A percentile compares a stretch with the other conserved stretches of the same genome.
phyloP scores from a whole-genome alignment of 2,329 filamentous ascomycete species.

The Claviceps africana region DNA sequence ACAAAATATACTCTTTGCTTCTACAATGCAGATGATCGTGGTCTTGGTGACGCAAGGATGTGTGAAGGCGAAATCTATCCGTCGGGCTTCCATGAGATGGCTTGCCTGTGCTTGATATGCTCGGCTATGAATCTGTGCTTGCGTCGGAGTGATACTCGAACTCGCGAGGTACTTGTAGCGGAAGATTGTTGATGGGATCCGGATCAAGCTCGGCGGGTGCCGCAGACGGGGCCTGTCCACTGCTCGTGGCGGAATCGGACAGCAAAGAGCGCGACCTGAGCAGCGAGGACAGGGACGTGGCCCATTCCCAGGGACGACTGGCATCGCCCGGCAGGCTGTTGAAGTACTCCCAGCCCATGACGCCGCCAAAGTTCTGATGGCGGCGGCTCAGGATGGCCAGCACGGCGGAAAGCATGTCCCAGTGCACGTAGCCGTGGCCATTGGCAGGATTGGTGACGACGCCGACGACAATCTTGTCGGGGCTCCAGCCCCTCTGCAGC shows the following conservation, averaged over 20 bases:
- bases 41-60: neutral
- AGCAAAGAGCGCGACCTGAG: slow-evolving; percentile 19
- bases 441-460: slow-evolving; percentile 68
- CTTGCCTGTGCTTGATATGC: neutral
- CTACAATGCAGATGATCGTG: neutral
- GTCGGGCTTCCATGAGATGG: neutral
- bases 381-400: slow-evolving; percentile 26
- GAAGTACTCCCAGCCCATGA: slow-evolving; percentile 96
- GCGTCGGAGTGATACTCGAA: slow-evolving; percentile 14
- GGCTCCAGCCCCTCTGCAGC: slow-evolving; percentile 51
- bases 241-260: neutral
- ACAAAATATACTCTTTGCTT: slow-evolving; percentile 5
- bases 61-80: neutral
- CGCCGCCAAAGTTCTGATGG: slow-evolving; percentile 63
- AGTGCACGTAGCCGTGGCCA: slow-evolving; percentile 40
- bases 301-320: slow-evolving; percentile 64
- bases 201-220: slow-evolving; percentile 10
- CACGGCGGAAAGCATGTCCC: slow-evolving; percentile 31
- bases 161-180: slow-evolving; percentile 8
- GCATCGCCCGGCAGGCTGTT: slow-evolving; percentile 57
- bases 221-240: neutral
- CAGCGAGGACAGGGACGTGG: slow-evolving; percentile 45
- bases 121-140: neutral
- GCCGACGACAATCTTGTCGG: slow-evolving; percentile 63
- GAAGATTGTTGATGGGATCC: slow-evolving; percentile 7